Base-by-base conservation (phyloP, 1,139 yeast genomes). In the Taphrina pruni region DNA sequence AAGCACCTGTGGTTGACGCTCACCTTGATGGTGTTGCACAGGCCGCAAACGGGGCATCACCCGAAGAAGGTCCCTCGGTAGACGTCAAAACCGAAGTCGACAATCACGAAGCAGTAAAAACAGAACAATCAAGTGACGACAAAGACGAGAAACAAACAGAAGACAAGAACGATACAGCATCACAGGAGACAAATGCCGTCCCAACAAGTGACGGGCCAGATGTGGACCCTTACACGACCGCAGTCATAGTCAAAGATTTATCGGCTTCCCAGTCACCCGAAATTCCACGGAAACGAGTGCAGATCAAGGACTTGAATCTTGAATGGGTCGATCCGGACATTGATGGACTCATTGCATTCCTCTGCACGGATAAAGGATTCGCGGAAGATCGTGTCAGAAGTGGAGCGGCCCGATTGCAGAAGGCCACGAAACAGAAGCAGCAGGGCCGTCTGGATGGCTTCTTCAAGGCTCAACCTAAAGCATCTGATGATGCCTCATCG, bases 361-460 rank as follows among this genome's bases (percentile, higher is more conserved):
- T 89, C 86, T 94, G 89, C 26, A 85, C 81, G 68, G 85, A 88
- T 69, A 88, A 89, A 77, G 97, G 97, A 0, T 94, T 94, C 78
- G 89, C 88, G 73, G 99, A 94, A 76, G 97, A 93, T 65, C 85
- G 99, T 77, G 91, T 94, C 38, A 86, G 88, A 73, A 85, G 88
- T 71, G 99, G 97, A 48, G 95, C 94, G 6, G 91, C 87, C 62
- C 89, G 93, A 77, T 83, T 94, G 74, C 86, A 86, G 74, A 94
- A 93, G 78, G 96, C 93, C 1, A 82, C 90, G 72, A 91, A 90
- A 75, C 83, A 88, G 1, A 94, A 96, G 1, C 89, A 90, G 0
- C 99, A 94, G 78, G 97, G 96, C 6, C 85, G 99, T 73, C 80
- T 94, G 50, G 97, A 93, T 76, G 96, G 97, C 3, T 94, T 94